These are phyloP conservation scores for Aspergillus japonicus DNA, from an alignment of 2,329 filamentous ascomycete species.

Conservation along the genomic window DNA sequence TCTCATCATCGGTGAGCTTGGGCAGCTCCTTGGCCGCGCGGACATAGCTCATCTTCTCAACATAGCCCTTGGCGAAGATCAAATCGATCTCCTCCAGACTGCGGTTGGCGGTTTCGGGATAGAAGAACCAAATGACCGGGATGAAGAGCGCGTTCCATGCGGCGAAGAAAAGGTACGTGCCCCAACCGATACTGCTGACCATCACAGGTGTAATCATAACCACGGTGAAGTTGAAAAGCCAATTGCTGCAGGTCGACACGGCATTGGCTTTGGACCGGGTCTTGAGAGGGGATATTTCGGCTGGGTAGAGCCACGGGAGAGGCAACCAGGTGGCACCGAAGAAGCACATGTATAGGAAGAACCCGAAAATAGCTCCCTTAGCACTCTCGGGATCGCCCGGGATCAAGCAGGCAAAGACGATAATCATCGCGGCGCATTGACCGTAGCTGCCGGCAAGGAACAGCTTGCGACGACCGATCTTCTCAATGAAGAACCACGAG, in stretches of 20 bases:
- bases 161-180: constrained; percentile 36
- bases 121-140: constrained; percentile 51
- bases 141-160: constrained; percentile 40
- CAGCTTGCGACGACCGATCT: constrained; percentile 16
- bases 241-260: constrained; percentile 49
- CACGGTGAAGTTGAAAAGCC: constrained; percentile 52
- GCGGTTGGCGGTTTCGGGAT: constrained; percentile 43
- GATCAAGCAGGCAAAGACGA: constrained; percentile 16
- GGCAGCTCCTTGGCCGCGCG: constrained; percentile 11
- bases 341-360: constrained; percentile 23
- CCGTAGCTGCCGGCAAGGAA: constrained; percentile 16
- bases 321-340: constrained; percentile 50
- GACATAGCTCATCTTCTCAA: constrained; percentile 15
- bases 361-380: constrained; percentile 19
- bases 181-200: constrained; percentile 31
- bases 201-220: constrained; percentile 46
- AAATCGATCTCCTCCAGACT: constrained; percentile 36
- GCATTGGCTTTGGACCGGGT: constrained; percentile 51
- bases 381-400: constrained; percentile 11
- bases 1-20: constrained; percentile 10
- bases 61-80: constrained; percentile 32
- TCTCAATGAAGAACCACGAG: constrained; percentile 19
- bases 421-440: constrained; percentile 16
- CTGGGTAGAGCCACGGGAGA: constrained; percentile 53
- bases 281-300: constrained; percentile 50